Evolutionary conservation across 257 asterid species (phyloP).

Genomic region (Coffea eugenioides): DNA sequence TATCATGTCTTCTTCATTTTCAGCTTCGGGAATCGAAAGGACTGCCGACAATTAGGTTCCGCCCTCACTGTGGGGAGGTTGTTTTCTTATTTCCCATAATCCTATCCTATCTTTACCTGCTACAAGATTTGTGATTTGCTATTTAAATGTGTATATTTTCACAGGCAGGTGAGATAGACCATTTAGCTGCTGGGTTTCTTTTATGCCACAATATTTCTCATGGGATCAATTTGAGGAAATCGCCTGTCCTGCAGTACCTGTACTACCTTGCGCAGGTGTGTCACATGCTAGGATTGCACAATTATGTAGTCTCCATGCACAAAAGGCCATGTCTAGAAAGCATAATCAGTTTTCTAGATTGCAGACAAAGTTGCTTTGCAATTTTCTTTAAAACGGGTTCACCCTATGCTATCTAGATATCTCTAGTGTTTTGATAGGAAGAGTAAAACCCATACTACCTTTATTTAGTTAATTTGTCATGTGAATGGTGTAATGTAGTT

Average conservation of each 20-base stretch:
- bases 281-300: slow-evolving; percentile 20
- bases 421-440: not conserved
- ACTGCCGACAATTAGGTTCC: slow-evolving; percentile 74
- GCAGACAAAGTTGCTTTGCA: slow-evolving; percentile 4
- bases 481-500: not conserved
- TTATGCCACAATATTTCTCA: slow-evolving; percentile 85
- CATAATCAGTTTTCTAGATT: slow-evolving; percentile 3
- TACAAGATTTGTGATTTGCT: not conserved
- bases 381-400: not conserved
- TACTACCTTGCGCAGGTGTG: slow-evolving; percentile 95
- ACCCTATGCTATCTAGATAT: not conserved
- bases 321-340: not conserved
- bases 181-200: slow-evolving; percentile 96
- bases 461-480: not conserved
- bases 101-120: slow-evolving; percentile 15
- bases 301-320: slow-evolving; percentile 10
- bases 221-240: slow-evolving; percentile 85
- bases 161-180: slow-evolving; percentile 97
- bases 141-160: too few species aligned
- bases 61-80: slow-evolving; percentile 99
- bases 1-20: slow-evolving; percentile 13
- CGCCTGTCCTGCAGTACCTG: slow-evolving; percentile 87
- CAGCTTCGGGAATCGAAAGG: slow-evolving; percentile 98
- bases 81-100: slow-evolving; percentile 33
- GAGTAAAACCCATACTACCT: not conserved